phyloP scores from a whole-genome alignment of 371 early-diverging fungal species.

The Parasitella parasitica region DNA sequence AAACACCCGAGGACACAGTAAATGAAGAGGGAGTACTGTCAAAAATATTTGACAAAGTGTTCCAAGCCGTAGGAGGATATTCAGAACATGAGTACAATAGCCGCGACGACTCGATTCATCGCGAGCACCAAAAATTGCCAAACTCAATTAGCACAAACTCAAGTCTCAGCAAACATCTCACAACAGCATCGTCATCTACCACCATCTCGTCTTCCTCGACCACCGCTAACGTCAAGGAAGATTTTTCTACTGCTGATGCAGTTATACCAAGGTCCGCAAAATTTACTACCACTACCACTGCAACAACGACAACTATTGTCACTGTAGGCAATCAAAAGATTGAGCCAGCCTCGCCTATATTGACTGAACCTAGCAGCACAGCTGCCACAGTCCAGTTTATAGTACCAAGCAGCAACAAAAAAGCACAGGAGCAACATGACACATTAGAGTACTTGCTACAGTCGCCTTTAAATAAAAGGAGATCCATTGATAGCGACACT shows the following conservation, averaged over 20 bases:
- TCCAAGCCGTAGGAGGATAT: constrained; percentile 44
- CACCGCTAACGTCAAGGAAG: neutral
- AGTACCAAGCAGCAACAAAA: neutral
- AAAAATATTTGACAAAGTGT: constrained; percentile 58
- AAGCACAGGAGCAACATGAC: constrained; percentile 22
- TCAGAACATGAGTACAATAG: neutral
- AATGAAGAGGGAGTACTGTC: constrained; percentile 53
- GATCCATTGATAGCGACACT: constrained; percentile 52
- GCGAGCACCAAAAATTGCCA: neutral
- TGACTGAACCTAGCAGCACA: neutral
- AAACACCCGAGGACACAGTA: constrained; percentile 36
- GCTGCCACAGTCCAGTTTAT: constrained; percentile 9
- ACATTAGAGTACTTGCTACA: constrained; percentile 24
- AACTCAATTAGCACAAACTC: constrained; percentile 1
- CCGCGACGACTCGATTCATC: neutral
- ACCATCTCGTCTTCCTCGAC: neutral
- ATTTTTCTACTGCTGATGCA: constrained; percentile 4
- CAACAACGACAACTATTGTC: constrained; percentile 26
- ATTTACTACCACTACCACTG: constrained; percentile 29
- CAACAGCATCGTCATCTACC: constrained; percentile 8
- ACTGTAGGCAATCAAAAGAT: constrained; percentile 21
- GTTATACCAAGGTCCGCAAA: constrained; percentile 4
- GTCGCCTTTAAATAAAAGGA: constrained; percentile 38
- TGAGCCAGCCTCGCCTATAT: neutral
- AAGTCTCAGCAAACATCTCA: constrained; percentile 2